These are phyloP conservation scores for Paraglomus occultum DNA, from an alignment of 192 early-diverging fungal species.

Conservation along the genomic window DNA sequence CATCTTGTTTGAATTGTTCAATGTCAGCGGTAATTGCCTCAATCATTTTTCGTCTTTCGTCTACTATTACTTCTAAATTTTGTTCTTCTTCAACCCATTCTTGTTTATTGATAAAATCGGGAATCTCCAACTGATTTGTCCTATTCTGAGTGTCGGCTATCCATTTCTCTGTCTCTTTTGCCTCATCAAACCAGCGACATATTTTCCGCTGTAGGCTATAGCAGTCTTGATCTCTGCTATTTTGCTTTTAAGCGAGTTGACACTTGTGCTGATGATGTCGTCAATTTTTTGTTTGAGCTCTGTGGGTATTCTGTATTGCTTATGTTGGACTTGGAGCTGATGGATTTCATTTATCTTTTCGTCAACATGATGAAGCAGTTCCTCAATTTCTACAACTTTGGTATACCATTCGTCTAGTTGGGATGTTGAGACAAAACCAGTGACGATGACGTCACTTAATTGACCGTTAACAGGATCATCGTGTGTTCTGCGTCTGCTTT, in stretches of 20 bases:
- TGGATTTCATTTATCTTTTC: constrained; percentile 18
- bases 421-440: constrained; percentile 25
- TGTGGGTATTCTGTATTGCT: constrained; percentile 1
- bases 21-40: not conserved
- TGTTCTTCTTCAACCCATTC: constrained; percentile 21
- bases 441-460: constrained; percentile 21
- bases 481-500: constrained; percentile 14
- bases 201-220: constrained; percentile 18
- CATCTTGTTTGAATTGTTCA: constrained; percentile 2
- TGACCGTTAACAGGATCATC: constrained; percentile 3
- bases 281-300: constrained; percentile 12
- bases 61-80: constrained; percentile 8
- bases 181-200: constrained; percentile 26
- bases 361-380: constrained; percentile 11
- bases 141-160: constrained; percentile 7
- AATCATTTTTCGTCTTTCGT: constrained; percentile 8
- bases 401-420: constrained; percentile 30
- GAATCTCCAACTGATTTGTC: constrained; percentile 26
- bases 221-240: constrained; percentile 1
- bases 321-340: not conserved
- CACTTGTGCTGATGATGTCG: not conserved
- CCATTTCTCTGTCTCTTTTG: constrained; percentile 24
- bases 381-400: constrained; percentile 20
- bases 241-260: constrained; percentile 10
- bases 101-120: constrained; percentile 27